Base-by-base conservation (phyloP, 345 rosid species). In the Sisymbrium irio region DNA sequence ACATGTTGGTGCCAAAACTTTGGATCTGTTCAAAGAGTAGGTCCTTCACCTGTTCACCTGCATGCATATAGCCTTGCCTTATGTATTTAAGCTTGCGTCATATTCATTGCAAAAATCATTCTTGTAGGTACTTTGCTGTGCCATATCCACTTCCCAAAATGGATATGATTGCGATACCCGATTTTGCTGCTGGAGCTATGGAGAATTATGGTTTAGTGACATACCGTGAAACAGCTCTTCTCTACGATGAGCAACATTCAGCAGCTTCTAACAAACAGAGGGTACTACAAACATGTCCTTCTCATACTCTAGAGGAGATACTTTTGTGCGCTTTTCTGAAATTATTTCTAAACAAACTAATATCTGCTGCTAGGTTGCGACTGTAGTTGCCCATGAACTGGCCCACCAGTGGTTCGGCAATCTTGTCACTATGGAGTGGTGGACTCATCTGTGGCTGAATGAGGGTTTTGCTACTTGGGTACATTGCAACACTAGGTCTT, bases 401-500 rank as follows among this genome's bases (percentile, higher is more conserved):
- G 99, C 98, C 54, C 99, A 95, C 77, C 98, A 95, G 80, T 95
- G 98, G 99, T 95, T 95, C 81, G 99, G 98, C 25, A 92, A 95
- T 84, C 97, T 95, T 76, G 98, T 95, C 62, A 92, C 99, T 51
- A 95, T 95, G 99, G 97, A 95, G 78, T 95, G 99, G 99, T 95
- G 99, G 98, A 95, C 99, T 1, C 89, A 95, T 79, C 83, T 95
- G 65, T 95, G 99, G 99, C 87, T 92, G 56, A 95, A 95, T 72
- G 99, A 95, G 82, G 99, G 99, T 72, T 95, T 95, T 84, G 99
- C 99, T 40, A 95, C 99, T 41, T 95, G 99, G 99, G 99, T 95
- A 92, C 45, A 33, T 54, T 78, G 19, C 61, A 57, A 63, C 14
- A 60, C 68, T 75, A 27, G 50, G 13, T 67, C 56, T 77, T 71